Evolutionary conservation across 1,139 yeast species (phyloP).

Genomic region (Yamadazyma friedrichii): DNA sequence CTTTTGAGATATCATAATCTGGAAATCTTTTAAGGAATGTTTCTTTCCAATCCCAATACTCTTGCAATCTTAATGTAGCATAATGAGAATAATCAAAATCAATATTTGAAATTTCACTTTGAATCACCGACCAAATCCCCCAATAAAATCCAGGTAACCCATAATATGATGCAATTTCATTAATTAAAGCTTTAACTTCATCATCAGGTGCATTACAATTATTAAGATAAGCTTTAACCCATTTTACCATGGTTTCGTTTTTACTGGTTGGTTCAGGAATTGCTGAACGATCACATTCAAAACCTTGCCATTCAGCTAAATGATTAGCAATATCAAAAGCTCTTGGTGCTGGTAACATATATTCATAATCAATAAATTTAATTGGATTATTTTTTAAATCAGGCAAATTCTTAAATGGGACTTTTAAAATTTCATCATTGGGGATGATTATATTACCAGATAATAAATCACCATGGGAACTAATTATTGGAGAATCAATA

Average conservation of each 20-base stretch:
- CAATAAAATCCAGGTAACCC: conserved; percentile 84
- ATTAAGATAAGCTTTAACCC: conserved; percentile 54
- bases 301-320: conserved; percentile 87
- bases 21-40: conserved; percentile 4
- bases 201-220: conserved; percentile 24
- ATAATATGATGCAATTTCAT: conserved; percentile 60
- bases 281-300: conserved; percentile 60
- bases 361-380: conserved; percentile 77
- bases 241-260: conserved; percentile 49
- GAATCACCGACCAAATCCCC: conserved; percentile 86
- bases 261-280: conserved; percentile 52
- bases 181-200: conserved; percentile 37
- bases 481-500: conserved; percentile 51
- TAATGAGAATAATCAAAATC: conserved; percentile 72
- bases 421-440: conserved; percentile 21
- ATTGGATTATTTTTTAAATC: conserved; percentile 42
- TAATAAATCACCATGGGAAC: conserved; percentile 70
- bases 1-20: no score
- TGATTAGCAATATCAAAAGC: conserved; percentile 87
- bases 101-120: conserved; percentile 65
- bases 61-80: conserved; percentile 58
- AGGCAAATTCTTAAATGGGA: conserved; percentile 22
- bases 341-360: conserved; percentile 76
- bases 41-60: conserved; percentile 70
- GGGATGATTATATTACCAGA: conserved; percentile 74